These are phyloP conservation scores for Globisporangium acanthophoron DNA, from an alignment of 352 stramenopile species.

Conservation along the genomic window DNA sequence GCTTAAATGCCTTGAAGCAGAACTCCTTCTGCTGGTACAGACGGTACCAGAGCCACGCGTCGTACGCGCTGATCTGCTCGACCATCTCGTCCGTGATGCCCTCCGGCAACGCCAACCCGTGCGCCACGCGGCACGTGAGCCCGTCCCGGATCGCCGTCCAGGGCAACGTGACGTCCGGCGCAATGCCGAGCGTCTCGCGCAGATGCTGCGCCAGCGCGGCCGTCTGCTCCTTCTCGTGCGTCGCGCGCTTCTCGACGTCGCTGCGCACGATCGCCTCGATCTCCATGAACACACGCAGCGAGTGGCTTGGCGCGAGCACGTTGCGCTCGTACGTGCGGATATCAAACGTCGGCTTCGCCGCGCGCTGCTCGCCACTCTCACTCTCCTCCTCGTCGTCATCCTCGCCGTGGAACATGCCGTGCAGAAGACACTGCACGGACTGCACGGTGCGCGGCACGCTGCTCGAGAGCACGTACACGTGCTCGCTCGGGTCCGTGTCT, in stretches of 20 bases:
- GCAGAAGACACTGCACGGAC: conserved; percentile 68
- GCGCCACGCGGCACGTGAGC: conserved; percentile 56
- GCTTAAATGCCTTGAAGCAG: conserved; percentile 53
- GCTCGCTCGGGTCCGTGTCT: conserved; percentile 23
- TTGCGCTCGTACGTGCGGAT: conserved; percentile 67
- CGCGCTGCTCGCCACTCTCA: neutral
- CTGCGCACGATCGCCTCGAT: conserved; percentile 59
- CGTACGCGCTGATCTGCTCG: conserved; percentile 51
- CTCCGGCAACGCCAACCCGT: conserved; percentile 57
- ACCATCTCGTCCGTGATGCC: conserved; percentile 62
- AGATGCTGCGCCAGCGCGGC: conserved; percentile 30
- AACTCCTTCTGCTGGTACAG: conserved; percentile 62
- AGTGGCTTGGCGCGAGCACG: conserved; percentile 50
- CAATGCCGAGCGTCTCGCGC: conserved; percentile 38
- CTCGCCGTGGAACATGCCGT: conserved; percentile 59
- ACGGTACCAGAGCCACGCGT: conserved; percentile 78
- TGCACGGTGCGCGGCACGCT: conserved; percentile 70
- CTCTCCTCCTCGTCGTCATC: conserved; percentile 7
- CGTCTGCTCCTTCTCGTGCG: conserved; percentile 26
- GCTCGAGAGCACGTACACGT: conserved; percentile 76
- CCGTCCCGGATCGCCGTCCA: conserved; percentile 72
- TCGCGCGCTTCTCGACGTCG: conserved; percentile 29
- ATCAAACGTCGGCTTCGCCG: conserved; percentile 30
- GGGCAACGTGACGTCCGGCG: conserved; percentile 38
- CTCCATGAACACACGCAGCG: conserved; percentile 64